Evolutionary conservation across 2,329 filamentous ascomycete genomes (phyloP), one percentile per base, ranked within the genome.

Genomic region (Dryadomyces quercivorus): DNA sequence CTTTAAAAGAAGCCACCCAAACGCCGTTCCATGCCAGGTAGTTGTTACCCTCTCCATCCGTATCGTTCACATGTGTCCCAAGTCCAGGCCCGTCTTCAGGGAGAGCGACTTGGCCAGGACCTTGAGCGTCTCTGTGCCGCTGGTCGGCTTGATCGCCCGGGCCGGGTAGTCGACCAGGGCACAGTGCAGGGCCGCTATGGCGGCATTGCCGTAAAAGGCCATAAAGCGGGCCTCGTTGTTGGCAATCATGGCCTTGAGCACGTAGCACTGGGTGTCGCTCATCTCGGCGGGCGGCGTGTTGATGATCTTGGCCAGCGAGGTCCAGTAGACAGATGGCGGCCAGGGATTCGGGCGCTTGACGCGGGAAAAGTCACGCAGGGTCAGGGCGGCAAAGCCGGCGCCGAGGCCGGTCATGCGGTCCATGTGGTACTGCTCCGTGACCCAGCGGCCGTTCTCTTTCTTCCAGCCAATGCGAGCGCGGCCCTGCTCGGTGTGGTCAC

Each of bases 371-470:
- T 94, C 88, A 50, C 92, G 83, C 9, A 96, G 74, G 1, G 88
- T 82, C 42, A 97, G 75, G 1, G 91, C 82, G 0, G 90, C 88
- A 64, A 86, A 98, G 0, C 92, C 92, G 3, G 86, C 85, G 1
- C 83, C 89, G 0, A 96, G 74, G 0, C 90, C 92, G 4, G 81
- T 84, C 85, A 95, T 92, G 56, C 86, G 81, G 65, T 91, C 85
- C 61, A 81, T 80, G 68, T 96, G 90, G n/a, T 73, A 72, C 65
- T 89, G 82, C 61, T 87, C 83, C 1, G 75, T 71, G 56, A 86
- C 74, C 73, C 78, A 92, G 7, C 70, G 69, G 6, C 76, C 74
- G 9, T 72, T 75, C 13, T 81, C 77, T 59, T 75, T 80, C 67
- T 75, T 78, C 88, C 89, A 95, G 0, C 88, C 89, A 2, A 95